A percentile compares a stretch with the other conserved stretches of the same genome.
phyloP scores from a whole-genome alignment of 345 rosid species.

The Citrus unshiu region DNA sequence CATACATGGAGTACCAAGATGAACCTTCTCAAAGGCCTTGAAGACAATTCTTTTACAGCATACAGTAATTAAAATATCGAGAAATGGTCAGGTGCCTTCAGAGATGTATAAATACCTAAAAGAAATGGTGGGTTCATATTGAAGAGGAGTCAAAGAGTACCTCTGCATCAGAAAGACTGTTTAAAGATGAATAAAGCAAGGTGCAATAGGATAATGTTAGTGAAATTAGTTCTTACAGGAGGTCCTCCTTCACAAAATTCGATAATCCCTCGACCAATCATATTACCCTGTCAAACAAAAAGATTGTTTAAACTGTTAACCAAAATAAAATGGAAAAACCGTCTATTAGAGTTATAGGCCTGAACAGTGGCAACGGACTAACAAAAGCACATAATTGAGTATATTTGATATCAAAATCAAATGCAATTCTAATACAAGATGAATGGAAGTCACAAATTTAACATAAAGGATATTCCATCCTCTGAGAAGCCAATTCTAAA shows the following conservation, averaged over 20 bases:
- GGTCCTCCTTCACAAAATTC: constrained; percentile 91
- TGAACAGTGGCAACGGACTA: neutral
- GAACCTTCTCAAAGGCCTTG: neutral
- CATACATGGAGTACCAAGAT: neutral
- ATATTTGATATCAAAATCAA: neutral
- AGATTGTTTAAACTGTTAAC: neutral
- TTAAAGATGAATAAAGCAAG: neutral
- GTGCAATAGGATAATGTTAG: neutral
- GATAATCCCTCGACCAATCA: constrained; percentile 72
- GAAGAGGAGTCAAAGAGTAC: neutral
- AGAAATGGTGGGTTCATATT: neutral
- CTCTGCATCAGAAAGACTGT: neutral
- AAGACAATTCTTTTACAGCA: neutral
- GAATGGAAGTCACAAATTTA: neutral
- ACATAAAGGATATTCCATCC: neutral
- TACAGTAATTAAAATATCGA: neutral
- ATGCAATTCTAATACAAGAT: neutral
- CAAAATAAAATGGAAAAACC: neutral
- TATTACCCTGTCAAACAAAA: constrained; percentile 47
- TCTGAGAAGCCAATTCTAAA: neutral
- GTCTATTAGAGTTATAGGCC: neutral
- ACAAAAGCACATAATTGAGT: neutral
- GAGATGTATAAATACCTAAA: neutral
- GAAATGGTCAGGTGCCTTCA: neutral
- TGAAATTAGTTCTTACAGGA: constrained; percentile 46